Conservation (phyloP, 78 protist genomes). For the Planoprotostelium fungivorum region DNA sequence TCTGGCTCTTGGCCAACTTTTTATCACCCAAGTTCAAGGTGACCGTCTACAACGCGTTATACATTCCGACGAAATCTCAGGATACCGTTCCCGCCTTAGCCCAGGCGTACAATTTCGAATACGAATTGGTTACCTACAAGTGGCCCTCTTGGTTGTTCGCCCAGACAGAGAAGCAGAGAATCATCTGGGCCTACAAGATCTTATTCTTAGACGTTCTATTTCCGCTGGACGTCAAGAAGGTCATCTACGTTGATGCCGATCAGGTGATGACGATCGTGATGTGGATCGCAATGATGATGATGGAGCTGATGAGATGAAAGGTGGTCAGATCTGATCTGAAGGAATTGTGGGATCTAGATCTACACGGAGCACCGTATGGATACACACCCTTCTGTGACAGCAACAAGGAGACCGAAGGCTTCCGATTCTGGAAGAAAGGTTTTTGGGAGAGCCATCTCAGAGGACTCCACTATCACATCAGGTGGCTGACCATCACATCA, state of each 20-base stretch:
- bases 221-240: slow-evolving; percentile 81
- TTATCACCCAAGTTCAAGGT: slow-evolving; percentile 84
- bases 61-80: not conserved
- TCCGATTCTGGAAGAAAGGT: slow-evolving; percentile 93
- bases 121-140: slow-evolving; percentile 89
- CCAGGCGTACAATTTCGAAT: slow-evolving; percentile 68
- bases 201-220: slow-evolving; percentile 98
- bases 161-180: slow-evolving; percentile 93
- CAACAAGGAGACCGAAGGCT: slow-evolving; percentile 84
- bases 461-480: slow-evolving; percentile 92
- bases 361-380: slow-evolving; percentile 79
- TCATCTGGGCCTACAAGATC: slow-evolving; percentile 97
- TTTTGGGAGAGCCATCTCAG: slow-evolving; percentile 88
- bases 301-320: not conserved
- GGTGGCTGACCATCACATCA: not conserved
- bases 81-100: slow-evolving; percentile 71
- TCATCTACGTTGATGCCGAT: slow-evolving; percentile 95
- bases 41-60: not conserved
- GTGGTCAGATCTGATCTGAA: slow-evolving; percentile 86
- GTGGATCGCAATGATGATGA: not conserved
- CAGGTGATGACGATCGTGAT: slow-evolving; percentile 56
- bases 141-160: slow-evolving; percentile 95
- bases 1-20: slow-evolving; percentile 91
- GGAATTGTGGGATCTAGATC: slow-evolving; percentile 88
- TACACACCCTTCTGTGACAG: slow-evolving; percentile 91